Conservation (phyloP, 108 stramenopile genomes). For the Aurantiochytrium sp. region DNA sequence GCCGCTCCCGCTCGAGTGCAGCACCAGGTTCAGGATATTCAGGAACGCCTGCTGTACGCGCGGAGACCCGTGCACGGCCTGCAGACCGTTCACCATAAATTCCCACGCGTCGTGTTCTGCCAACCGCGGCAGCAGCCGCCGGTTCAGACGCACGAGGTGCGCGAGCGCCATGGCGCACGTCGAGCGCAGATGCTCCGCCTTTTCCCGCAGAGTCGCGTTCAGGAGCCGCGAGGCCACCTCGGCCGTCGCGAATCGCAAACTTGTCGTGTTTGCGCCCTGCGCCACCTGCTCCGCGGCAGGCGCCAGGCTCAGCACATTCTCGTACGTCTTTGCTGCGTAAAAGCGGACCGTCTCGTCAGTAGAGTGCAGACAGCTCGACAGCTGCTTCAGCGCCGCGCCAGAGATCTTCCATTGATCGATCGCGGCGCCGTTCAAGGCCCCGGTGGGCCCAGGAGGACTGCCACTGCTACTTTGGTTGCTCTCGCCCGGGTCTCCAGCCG, state of each 20-base stretch:
- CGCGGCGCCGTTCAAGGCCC: background rate
- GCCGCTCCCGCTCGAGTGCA: slow-evolving; percentile 17
- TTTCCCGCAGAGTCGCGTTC: background rate
- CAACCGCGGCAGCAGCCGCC: background rate
- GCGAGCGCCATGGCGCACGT: slow-evolving; percentile 27
- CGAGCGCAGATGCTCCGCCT: background rate
- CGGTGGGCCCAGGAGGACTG: background rate
- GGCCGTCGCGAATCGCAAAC: background rate
- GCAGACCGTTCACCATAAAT: slow-evolving; percentile 7
- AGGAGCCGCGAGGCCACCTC: background rate
- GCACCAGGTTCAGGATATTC: slow-evolving; percentile 17
- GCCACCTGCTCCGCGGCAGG: background rate
- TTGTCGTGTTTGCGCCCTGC: background rate
- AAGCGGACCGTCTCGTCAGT: background rate
- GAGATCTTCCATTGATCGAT: slow-evolving; percentile 2
- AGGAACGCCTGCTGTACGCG: background rate
- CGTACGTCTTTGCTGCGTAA: slow-evolving; percentile 1
- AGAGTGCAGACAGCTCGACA: background rate
- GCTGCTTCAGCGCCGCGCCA: slow-evolving; percentile 17
- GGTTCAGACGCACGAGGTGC: background rate
- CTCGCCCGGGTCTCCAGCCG: too few relatives aligned
- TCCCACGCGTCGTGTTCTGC: background rate
- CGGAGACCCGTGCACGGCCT: slow-evolving; percentile 9
- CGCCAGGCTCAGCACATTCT: background rate
- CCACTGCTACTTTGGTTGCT: too few relatives aligned